Evolutionary conservation across 495 filamentous ascomycete genomes (phyloP), one percentile per base, ranked within the genome.

Genomic region (Lasiosphaeria ovina): DNA sequence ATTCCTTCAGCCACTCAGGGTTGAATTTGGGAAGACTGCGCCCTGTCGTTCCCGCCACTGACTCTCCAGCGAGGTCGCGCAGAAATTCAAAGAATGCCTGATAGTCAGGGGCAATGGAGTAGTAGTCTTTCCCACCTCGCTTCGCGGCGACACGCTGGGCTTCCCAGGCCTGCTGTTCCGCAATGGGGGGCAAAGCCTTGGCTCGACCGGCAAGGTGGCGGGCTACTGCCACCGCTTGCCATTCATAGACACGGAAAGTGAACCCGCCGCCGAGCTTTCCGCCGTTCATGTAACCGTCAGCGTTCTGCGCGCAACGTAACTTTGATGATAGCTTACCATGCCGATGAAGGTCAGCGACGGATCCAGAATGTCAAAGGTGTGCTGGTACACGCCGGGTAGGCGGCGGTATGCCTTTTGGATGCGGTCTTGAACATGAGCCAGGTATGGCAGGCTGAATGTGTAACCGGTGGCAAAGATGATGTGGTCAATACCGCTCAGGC

Each of bases 231-330:
- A 85, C 82, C 12, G 83, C 83, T 67, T 87, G 84, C 79, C 80
- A 85, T 70, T 87, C 83, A 54, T 83, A 85, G 2, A 84, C 75
- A 31, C 78, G 78, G 71, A 86, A 84, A 3, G 80, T 85, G n/a
- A 86, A 73, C 0, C 80, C 84, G 8, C 78, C 82, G 17, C 77
- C 78, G 11, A 83, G 75, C 59, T 79, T 32, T 48, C 17, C 4
- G 3, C 34, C 33, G 24, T 14, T 4, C n/a, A 38, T 31, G 7
- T 11, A 51, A 33, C 42, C 7, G 5, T n/a, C 24, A 24, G 24
- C 24, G 24, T 58, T 34, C 65, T 60, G 35, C 63, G 56, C 60
- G 72, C 64, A 6, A 55, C 60, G 3, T 65, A 5, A 24, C 1
- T 3, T 35, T 8, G n/a, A 11, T 45, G 17, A 38, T 11, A 57